Base-by-base conservation (phyloP, 345 rosid genomes). In the Gossypium herbaceum region DNA sequence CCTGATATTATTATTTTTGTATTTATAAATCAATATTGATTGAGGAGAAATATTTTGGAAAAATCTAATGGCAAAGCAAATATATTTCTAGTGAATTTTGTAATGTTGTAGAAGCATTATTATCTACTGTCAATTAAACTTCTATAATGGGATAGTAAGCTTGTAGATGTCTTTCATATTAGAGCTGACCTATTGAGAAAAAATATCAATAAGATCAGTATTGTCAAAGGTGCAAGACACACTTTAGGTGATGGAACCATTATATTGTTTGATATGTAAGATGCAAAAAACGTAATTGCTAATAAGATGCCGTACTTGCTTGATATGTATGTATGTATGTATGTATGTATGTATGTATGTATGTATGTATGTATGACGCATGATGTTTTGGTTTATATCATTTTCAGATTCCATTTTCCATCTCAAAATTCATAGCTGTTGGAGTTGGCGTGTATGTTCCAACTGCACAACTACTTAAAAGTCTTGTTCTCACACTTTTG, bases 401-500 rank as follows among this genome's bases (percentile, higher is more conserved):
- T 78, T 79, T 77, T 64, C 87, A 94, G 98, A 84, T 94, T 72
- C 98, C 98, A 52, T 86, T 94, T 81, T 92, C 94, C 73, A 86
- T 94, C 86, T 82, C 97, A 71, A 88, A 82, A 81, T 92, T 86
- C 80, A 81, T 94, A 80, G 97, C 97, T 63, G 87, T 75, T 69
- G 98, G 97, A 81, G 89, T 89, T 77, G 98, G 98, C 63, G 85
- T 94, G 25, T 80, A 92, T 61, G 82, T 94, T 81, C 97, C 97
- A 60, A 89, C 94, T 60, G 78, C 84, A 79, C 88, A 91, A 83
- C 84, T 94, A 55, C 82, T 94, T 79, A 89, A 71, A 87, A 94
- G 92, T 85, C 93, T 92, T 73, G 71, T 91, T 78, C 84, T 88
- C 73, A 89, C 90, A 47, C 93, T 92, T 58, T 71, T 94, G 73